These are phyloP conservation scores for Daldinia childiae DNA, from an alignment of 495 filamentous ascomycete genomes.

Conservation along the genomic window DNA sequence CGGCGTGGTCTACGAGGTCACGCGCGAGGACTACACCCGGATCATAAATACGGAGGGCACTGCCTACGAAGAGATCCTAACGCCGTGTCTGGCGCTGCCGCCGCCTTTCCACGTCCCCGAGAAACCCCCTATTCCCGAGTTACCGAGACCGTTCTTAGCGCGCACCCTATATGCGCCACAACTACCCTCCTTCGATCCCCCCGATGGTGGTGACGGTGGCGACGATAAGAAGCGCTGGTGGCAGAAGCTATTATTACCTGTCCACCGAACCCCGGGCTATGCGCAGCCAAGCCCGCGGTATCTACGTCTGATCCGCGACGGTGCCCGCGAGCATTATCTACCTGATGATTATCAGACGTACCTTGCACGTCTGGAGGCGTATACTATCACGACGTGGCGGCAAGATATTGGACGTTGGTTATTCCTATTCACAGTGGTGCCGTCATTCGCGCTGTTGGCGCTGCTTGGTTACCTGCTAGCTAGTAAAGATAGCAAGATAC, in stretches of 20 bases:
- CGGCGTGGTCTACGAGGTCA: constrained; percentile 95
- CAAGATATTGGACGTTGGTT: constrained; percentile 73
- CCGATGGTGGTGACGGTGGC: constrained; percentile 14
- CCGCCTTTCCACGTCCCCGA: constrained; percentile 53
- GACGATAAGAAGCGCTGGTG: constrained; percentile 37
- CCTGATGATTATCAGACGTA: constrained; percentile 78
- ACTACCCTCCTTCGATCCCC: constrained; percentile 38
- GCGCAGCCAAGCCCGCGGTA: constrained; percentile 88
- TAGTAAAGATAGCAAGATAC: constrained; percentile 71
- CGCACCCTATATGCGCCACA: constrained; percentile 56
- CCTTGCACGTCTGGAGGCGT: constrained; percentile 71
- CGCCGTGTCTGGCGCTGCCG: constrained; percentile 77
- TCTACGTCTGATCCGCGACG: constrained; percentile 76
- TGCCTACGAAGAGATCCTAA: constrained; percentile 81
- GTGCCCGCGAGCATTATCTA: constrained; percentile 79
- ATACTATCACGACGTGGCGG: constrained; percentile 69
- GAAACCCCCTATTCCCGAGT: constrained; percentile 50
- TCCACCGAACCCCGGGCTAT: constrained; percentile 68
- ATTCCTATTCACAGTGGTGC: constrained; percentile 69
- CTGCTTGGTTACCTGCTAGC: constrained; percentile 57
- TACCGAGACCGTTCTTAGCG: constrained; percentile 57
- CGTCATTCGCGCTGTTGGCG: constrained; percentile 63
- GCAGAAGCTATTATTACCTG: constrained; percentile 46
- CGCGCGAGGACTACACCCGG: constrained; percentile 76
- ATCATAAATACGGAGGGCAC: constrained; percentile 93